Evolutionary conservation across 2,329 filamentous ascomycete species (phyloP).

Genomic region (Clathrospora elynae): DNA sequence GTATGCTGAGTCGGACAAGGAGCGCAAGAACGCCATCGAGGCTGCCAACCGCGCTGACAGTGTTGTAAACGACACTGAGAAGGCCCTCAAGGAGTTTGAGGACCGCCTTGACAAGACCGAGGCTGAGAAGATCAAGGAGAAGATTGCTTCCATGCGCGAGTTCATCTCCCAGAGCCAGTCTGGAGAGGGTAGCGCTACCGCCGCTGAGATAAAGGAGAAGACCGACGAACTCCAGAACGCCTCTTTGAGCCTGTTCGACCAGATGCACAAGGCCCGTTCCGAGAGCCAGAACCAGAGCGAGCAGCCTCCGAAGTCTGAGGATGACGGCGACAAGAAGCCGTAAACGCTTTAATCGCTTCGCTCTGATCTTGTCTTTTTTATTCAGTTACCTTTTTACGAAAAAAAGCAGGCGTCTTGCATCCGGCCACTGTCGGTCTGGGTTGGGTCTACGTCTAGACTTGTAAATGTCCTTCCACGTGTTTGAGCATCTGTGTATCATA

Average conservation of each 20-base stretch:
- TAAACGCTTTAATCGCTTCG: slow-evolving; percentile 46
- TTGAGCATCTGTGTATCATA: slow-evolving; percentile 43
- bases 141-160: slow-evolving; percentile 84
- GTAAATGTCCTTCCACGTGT: slow-evolving; percentile 35
- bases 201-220: slow-evolving; percentile 97
- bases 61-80: slow-evolving; percentile 96
- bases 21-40: slow-evolving; percentile 94
- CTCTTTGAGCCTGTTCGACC: slow-evolving; percentile 96
- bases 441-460: slow-evolving; percentile 41
- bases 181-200: slow-evolving; percentile 83
- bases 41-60: slow-evolving; percentile 96
- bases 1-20: slow-evolving; percentile 93
- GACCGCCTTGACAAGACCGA: slow-evolving; percentile 97
- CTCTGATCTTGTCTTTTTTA: slow-evolving; percentile 29
- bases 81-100: slow-evolving; percentile 94
- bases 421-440: slow-evolving; percentile 34
- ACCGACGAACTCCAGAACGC: slow-evolving; percentile 96
- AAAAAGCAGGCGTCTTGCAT: slow-evolving; percentile 50
- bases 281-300: slow-evolving; percentile 59
- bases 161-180: slow-evolving; percentile 93
- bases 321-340: slow-evolving; percentile 75
- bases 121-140: slow-evolving; percentile 90
- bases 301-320: slow-evolving; percentile 52
- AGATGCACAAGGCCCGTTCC: slow-evolving; percentile 96
- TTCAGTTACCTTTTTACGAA: slow-evolving; percentile 30